These are phyloP conservation scores for Quercus ilex DNA, from an alignment of 306 rosid species.

Conservation along the genomic window DNA sequence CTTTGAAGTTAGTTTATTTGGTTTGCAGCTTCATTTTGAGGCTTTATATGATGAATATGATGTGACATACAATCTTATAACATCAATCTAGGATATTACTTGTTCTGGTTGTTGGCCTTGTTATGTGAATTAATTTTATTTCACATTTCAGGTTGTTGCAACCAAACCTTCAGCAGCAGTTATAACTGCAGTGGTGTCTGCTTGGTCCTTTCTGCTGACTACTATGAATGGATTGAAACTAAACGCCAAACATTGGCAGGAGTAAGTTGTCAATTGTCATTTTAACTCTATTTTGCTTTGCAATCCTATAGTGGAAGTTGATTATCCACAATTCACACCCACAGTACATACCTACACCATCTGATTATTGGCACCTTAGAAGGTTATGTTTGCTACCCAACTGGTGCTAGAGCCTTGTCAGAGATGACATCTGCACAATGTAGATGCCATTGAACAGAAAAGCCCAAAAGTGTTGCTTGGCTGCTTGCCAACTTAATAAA, in stretches of 20 bases:
- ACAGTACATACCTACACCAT: not conserved
- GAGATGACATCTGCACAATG: not conserved
- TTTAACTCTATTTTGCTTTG: not conserved
- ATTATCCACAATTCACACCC: not conserved
- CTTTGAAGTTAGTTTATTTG: not conserved
- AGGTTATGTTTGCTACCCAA: not conserved
- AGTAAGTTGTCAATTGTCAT: conserved; percentile 44
- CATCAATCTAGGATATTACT: not conserved
- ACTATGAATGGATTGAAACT: conserved; percentile 57
- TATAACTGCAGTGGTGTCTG: conserved; percentile 65
- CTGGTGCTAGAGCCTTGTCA: not conserved
- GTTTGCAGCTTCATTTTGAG: not conserved
- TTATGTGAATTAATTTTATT: not conserved
- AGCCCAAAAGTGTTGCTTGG: not conserved
- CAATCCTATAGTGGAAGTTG: not conserved
- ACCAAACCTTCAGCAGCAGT: conserved; percentile 62
- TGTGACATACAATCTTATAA: not conserved
- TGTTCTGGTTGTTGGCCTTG: not conserved
- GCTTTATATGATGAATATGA: not conserved
- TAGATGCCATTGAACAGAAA: not conserved
- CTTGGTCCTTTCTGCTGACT: conserved; percentile 95
- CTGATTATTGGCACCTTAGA: not conserved
- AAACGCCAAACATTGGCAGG: conserved; percentile 78
- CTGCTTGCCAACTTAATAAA: not conserved
- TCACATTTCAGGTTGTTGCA: conserved; percentile 57